A percentile compares a stretch with the other conserved stretches of the same genome.
Conservation (phyloP, 164 flowering plant genomes). For the Aristolochia fimbriata region DNA sequence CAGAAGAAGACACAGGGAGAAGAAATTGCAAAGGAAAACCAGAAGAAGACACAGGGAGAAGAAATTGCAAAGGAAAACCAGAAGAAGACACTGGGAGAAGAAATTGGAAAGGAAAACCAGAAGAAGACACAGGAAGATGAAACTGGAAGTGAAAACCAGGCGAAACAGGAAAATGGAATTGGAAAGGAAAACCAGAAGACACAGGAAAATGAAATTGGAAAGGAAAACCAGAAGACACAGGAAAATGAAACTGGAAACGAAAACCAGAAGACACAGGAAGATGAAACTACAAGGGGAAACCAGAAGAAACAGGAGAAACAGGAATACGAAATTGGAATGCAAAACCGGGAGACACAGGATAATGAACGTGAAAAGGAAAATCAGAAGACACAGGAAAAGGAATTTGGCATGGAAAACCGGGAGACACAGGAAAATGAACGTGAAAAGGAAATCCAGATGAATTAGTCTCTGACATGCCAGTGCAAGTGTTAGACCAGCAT, state of each 20-base stretch:
- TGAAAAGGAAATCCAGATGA: constrained; percentile 2
- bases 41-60: not conserved
- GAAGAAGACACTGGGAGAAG: too few relatives aligned
- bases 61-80: too few relatives aligned
- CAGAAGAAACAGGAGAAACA: not conserved
- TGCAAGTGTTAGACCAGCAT: not conserved
- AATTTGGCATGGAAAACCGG: constrained; percentile 35
- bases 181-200: constrained; percentile 1
- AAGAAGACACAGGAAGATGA: constrained; percentile 40
- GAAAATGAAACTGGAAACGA: not conserved
- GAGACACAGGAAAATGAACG: constrained; percentile 24
- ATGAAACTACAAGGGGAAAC: not conserved
- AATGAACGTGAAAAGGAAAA: too few relatives aligned
- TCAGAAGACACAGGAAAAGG: constrained; percentile 40
- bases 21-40: not conserved
- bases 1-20: not conserved
- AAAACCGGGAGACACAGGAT: too few relatives aligned
- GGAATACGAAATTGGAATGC: not conserved
- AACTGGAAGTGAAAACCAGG: constrained; percentile 36
- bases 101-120: too few relatives aligned
- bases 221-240: not conserved
- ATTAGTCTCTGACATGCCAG: not conserved
- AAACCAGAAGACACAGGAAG: not conserved
- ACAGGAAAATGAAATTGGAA: not conserved
- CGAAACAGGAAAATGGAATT: constrained; percentile 20